phyloP scores from a whole-genome alignment of 1,139 yeast species.

The Williopsis jadinii region DNA sequence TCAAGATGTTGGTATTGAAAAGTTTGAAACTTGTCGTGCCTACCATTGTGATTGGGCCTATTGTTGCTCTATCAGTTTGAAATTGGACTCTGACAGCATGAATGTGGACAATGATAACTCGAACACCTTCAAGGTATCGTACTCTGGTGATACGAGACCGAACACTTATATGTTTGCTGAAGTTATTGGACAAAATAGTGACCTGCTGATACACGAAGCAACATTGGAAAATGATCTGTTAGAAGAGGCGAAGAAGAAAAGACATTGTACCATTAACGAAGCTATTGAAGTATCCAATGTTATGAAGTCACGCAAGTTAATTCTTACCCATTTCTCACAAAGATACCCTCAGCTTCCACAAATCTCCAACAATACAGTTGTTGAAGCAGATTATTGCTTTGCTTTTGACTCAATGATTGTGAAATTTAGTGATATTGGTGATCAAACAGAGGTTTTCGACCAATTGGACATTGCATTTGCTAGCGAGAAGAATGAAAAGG shows the following conservation, averaged over 20 bases:
- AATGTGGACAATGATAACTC: conserved; percentile 1
- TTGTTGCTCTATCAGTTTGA: conserved; percentile 54
- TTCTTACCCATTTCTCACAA: conserved; percentile 89
- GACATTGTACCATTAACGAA: conserved; percentile 87
- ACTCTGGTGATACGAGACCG: conserved; percentile 95
- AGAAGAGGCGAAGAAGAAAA: conserved; percentile 77
- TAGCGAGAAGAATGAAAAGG: conserved; percentile 17
- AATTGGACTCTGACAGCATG: conserved; percentile 12
- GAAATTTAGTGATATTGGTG: conserved; percentile 35
- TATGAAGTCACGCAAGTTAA: conserved; percentile 67
- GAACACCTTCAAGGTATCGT: conserved; percentile 58
- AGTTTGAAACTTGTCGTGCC: conserved; percentile 62
- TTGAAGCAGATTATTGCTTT: conserved; percentile 34
- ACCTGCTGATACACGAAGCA: conserved; percentile 85
- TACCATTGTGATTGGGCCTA: conserved; percentile 83
- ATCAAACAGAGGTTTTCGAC: conserved; percentile 24
- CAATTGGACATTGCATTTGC: conserved; percentile 24
- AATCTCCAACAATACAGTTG: conserved; percentile 22
- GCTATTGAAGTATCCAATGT: conserved; percentile 63
- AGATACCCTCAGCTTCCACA: conserved; percentile 68
- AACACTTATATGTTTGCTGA: conserved; percentile 47
- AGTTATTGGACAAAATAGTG: conserved; percentile 60
- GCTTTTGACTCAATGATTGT: conserved; percentile 62
- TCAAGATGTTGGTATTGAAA: conserved; percentile 24
- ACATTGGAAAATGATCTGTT: conserved; percentile 75